Evolutionary conservation across 1,139 yeast species (phyloP), one percentile per base, ranked within the genome.

Genomic region (Geotrichum carabidarum): DNA sequence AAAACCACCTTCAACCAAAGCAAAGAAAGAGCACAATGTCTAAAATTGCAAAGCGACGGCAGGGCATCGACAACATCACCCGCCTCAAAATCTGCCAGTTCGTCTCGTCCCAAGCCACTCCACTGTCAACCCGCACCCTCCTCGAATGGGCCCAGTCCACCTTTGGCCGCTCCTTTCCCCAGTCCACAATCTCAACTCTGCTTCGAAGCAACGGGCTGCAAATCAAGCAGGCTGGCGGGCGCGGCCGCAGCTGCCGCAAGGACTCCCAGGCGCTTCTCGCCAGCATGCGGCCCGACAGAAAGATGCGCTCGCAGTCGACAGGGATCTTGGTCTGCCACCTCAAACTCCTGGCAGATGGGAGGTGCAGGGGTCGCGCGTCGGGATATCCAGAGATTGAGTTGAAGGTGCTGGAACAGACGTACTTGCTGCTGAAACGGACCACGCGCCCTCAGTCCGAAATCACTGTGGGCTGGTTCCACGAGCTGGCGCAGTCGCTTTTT

Each of bases 1-100:
- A 3, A 22, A 22, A 22, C 27, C 5, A 3, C 5, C 27, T 22
- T 5, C 31, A 17, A 17, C 18, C 30, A 34, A 34, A 22, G 4
- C 27, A 22, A 22, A 22, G 27, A 3, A 22, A 22, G 7, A 34
- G 11, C n/a, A 34, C 6, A 34, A 34, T 34, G 31, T 17, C 9
- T 15, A 32, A 32, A 31, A 11, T 14, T 4, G 27, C n/a, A 30
- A 35, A 45, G 15, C 38, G 40, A 11, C 49, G 49, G 15, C 49
- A 45, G 37, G 49, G 40, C 14, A 46, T 51, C 43, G 50, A 46
- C 41, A 43, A 45, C 32, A 41, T 46, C n/a, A 46, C 50, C 18
- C 38, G 54, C 17, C 50, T 45, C 18, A 36, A 51, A 27, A 51
- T 51, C 37, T 51, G 54, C 50, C 44, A 45, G 27, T 51, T 45